Evolutionary conservation across 257 asterid genomes (phyloP), one percentile per base, ranked within the genome.

Genomic region (Jacaranda copaia): DNA sequence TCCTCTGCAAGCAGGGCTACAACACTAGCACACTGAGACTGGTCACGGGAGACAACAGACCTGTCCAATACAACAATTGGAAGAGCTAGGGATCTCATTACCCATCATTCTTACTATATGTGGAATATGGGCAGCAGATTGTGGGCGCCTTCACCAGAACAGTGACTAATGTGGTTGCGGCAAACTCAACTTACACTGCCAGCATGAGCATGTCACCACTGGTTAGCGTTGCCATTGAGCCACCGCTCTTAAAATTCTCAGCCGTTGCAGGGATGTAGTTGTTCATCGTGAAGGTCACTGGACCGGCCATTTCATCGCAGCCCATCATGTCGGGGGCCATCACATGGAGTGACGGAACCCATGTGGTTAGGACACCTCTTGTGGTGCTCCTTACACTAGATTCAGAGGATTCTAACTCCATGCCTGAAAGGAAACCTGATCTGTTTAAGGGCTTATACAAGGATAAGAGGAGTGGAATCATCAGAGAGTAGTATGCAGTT

Each of bases 1-100:
- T 82, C 57, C 79, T 79, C n/a, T 79, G 86, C 81, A 82, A 82
- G 35, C 83, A 74, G 51, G 83, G 86, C 38, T 82, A 70, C 79
- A 79, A 74, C 72, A 78, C 73, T 3, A 61, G 76, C 3, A 78
- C 80, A 11, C 66, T 82, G 13, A 67, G 72, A 14, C 53, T 74
- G 9, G 78, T 82, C 35, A 74, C 83, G 0, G 85, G 83, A 56
- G 81, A 82, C 46, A 82, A 82, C 75, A 78, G 55, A 78, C 75
- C 11, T 82, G 83, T 62, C 56, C 19, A 71, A 45, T 53, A 78
- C 74, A 7, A 18, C 56, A 0, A 75, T 66, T 0, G 86, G 83
- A 38, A 74, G 83, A 63, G 83, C 78, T 1, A 74, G 80, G 83
- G 83, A 82, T 15, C 72, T 82, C 3, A 82, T 81, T 82, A 82